Percentiles rank a stretch among this genome's conserved stretches.
These are phyloP conservation scores for Neurospora sp. DNA, from an alignment of 495 filamentous ascomycete genomes.

Conservation along the genomic window DNA sequence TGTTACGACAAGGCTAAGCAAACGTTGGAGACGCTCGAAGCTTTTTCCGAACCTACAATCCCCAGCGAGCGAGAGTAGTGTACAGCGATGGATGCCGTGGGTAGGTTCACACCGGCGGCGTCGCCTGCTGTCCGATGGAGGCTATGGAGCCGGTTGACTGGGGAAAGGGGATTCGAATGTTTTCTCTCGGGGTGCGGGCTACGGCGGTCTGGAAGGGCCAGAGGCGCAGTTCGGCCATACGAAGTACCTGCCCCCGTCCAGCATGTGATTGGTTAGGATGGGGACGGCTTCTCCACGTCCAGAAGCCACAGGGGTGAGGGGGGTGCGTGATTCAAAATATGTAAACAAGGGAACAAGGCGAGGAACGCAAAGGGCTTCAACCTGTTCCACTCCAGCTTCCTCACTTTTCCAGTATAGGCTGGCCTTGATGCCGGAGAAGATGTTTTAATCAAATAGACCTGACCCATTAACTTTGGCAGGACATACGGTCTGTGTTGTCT, in stretches of 20 bases:
- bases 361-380: slow-evolving; percentile 13
- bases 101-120: slow-evolving; percentile 7
- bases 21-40: not conserved
- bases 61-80: not conserved
- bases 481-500: not conserved
- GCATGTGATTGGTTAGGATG: slow-evolving; percentile 16
- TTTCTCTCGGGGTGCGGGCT: slow-evolving; percentile 14
- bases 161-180: slow-evolving; percentile 15
- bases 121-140: slow-evolving; percentile 5
- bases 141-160: slow-evolving; percentile 2
- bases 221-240: not conserved
- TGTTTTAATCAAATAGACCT: not conserved
- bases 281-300: slow-evolving; percentile 10
- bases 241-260: slow-evolving; percentile 9
- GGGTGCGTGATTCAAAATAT: slow-evolving; percentile 19
- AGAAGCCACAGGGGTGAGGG: slow-evolving; percentile 6
- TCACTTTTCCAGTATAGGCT: not conserved
- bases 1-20: slow-evolving; percentile 5
- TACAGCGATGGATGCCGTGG: not conserved
- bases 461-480: not conserved
- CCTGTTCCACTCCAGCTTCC: not conserved
- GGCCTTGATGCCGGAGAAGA: not conserved
- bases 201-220: slow-evolving; percentile 10
- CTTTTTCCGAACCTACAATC: slow-evolving; percentile 8
- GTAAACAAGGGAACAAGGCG: slow-evolving; percentile 12